Base-by-base conservation (phyloP, 257 asterid species). In the Penstemon newberryi region DNA sequence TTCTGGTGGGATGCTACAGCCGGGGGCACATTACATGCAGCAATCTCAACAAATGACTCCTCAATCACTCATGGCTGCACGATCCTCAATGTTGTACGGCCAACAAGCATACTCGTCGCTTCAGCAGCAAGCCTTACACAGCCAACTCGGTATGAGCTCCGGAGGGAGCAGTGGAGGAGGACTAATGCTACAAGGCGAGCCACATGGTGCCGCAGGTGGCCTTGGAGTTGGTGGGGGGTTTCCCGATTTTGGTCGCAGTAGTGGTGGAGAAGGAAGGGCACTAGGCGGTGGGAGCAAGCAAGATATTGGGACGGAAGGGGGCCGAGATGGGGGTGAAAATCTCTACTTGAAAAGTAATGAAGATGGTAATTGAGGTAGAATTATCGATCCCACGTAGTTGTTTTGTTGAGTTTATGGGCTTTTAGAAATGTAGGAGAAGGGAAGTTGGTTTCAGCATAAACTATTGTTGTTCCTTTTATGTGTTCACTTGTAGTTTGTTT, bases 21-120 rank as follows among this genome's bases (percentile, higher is more conserved):
- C 92, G 0, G 89, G 96, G 3, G 73, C 79, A 12, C 93, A 86
- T 70, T 86, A 82, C 75, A 70, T 84, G 62, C 96, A 91, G 80
- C 96, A 86, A 65, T 84, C 87, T 8, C 96, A 92, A 52, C 94
- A 80, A 74, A 78, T 88, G 95, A 63, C 91, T 3, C 73, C 91
- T 12, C 99, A 90, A 70, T 81, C 97, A 0, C 82, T 88, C 0
- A 86, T 91, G 96, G 92, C 95, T 0, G 88, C 94, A 4, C 92
- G 97, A 4, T 85, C 95, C 12, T 88, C 95, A 0, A 83, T 89
- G 94, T 51, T 88, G 56, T 93, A 90, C 25, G 84, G 96, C 7
- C 80, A 92, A n/a, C 99, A 90, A 80, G 82, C 84, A 2, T 82
- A 81, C 37, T 84, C 97, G 0, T 79, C 97, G 18, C 86, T 81